A percentile compares a stretch with the other conserved stretches of the same genome.
phyloP scores from a whole-genome alignment of 2,329 filamentous ascomycete species.

The Orbilia brochopaga region DNA sequence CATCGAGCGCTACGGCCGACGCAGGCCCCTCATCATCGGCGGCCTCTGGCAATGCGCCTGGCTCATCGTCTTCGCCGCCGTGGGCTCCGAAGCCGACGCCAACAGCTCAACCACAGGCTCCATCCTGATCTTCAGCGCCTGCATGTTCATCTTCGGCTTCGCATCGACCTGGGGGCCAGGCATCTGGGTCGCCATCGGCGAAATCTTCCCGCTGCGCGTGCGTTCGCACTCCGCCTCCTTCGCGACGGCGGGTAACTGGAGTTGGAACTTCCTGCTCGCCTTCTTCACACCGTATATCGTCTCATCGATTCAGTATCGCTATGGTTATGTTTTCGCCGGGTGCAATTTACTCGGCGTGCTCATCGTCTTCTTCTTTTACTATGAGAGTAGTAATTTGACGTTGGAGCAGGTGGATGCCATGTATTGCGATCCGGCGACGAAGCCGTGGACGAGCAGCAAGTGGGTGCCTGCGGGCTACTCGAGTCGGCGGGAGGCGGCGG shows the following conservation, averaged over 20 bases:
- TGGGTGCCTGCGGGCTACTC: conserved; percentile 63
- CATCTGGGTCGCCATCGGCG: conserved; percentile 72
- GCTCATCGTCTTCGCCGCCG: conserved; percentile 69
- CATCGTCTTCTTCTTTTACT: conserved; percentile 78
- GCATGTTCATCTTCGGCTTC: conserved; percentile 70
- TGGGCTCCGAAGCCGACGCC: conserved; percentile 59
- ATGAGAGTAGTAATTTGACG: conserved; percentile 73
- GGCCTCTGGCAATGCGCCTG: conserved; percentile 72
- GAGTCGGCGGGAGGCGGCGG: conserved; percentile 57
- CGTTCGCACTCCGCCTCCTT: conserved; percentile 68
- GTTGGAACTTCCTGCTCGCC: conserved; percentile 75
- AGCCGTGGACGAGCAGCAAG: conserved; percentile 67
- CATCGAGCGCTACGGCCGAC: conserved; percentile 72
- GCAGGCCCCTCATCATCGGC: conserved; percentile 70
- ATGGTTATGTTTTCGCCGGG: conserved; percentile 77
- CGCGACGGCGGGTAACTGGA: conserved; percentile 69
- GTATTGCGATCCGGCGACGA: conserved; percentile 69
- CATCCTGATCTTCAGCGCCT: conserved; percentile 71
- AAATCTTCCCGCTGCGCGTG: conserved; percentile 70
- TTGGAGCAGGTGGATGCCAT: conserved; percentile 82
- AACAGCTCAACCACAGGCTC: conserved; percentile 61
- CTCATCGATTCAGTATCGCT: conserved; percentile 71
- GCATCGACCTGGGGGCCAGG: conserved; percentile 74
- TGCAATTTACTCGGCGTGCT: conserved; percentile 70
- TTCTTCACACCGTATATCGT: conserved; percentile 85